Conservation (phyloP, 2,329 filamentous ascomycete species). For the Ophiostoma populinum region DNA sequence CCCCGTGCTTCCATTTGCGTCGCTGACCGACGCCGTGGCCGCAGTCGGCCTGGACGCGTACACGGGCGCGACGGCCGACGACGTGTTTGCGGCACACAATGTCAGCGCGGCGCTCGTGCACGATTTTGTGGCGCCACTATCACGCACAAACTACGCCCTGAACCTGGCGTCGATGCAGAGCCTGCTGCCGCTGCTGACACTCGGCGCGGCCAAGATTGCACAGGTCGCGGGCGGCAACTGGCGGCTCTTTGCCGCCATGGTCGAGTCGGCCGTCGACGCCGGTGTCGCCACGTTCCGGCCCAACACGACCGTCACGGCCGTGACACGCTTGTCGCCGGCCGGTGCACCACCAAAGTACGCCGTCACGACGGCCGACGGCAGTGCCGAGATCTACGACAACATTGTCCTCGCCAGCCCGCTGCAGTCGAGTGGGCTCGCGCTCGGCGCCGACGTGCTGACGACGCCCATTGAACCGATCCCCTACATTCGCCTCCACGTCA, state of each 20-base stretch:
- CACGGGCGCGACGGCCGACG: no score
- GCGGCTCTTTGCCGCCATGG: conserved; percentile 80
- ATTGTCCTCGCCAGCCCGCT: conserved; percentile 71
- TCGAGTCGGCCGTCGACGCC: conserved; percentile 48
- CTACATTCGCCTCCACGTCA: conserved; percentile 77
- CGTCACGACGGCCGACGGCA: conserved; percentile 20
- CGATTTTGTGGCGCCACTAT: conserved; percentile 79
- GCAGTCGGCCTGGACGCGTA: no score
- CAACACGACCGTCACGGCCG: conserved; percentile 45
- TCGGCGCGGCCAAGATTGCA: conserved; percentile 69
- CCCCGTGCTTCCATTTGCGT: no score
- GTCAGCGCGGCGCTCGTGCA: conserved; percentile 51
- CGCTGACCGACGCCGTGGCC: no score
- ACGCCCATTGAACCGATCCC: conserved; percentile 58
- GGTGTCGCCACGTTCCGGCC: conserved; percentile 44
- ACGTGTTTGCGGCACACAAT: conserved; percentile 51
- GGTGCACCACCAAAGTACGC: no score
- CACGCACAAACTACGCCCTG: conserved; percentile 86
- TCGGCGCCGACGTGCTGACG: conserved; percentile 49
- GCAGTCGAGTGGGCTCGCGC: conserved; percentile 58
- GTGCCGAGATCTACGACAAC: conserved; percentile 44
- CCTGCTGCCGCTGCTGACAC: conserved; percentile 76
- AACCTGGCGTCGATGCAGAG: conserved; percentile 79
- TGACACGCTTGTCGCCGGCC: no score
- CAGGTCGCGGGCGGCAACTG: conserved; percentile 76